Percentiles rank a stretch among this genome's conserved stretches.
These are phyloP conservation scores for Ophiostoma sp. DNA, from an alignment of 2,329 filamentous ascomycete species.

Conservation along the genomic window DNA sequence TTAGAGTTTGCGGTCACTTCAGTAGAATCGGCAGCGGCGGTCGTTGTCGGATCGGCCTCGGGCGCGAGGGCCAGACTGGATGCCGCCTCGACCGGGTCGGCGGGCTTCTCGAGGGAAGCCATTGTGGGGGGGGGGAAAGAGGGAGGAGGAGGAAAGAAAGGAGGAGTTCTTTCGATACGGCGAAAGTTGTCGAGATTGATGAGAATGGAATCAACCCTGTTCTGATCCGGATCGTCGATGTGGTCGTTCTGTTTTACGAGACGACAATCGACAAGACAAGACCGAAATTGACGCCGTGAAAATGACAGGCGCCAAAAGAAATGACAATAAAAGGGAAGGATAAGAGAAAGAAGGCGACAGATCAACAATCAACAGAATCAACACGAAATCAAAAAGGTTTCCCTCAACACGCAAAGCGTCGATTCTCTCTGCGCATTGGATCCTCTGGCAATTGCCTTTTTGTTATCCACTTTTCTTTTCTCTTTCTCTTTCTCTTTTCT, in stretches of 20 bases:
- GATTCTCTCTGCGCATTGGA: slow-evolving; percentile 7
- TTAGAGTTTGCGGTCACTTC: neutral
- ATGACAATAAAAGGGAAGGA: neutral
- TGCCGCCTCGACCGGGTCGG: slow-evolving; percentile 54
- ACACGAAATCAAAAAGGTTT: neutral
- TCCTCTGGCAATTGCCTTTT: neutral
- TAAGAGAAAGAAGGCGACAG: neutral
- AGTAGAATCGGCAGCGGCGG: neutral
- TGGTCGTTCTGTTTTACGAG: slow-evolving; percentile 9
- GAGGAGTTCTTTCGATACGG: neutral
- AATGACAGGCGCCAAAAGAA: neutral
- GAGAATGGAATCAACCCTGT: neutral
- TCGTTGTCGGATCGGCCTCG: slow-evolving; percentile 32
- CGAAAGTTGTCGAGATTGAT: neutral
- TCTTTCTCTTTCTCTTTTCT: neutral
- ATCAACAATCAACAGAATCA: neutral
- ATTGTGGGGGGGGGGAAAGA: slow-evolving; percentile 39
- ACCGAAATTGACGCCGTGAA: neutral
- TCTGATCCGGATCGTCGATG: neutral
- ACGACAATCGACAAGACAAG: neutral
- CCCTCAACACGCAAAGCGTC: slow-evolving; percentile 17
- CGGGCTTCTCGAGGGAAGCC: slow-evolving; percentile 53
- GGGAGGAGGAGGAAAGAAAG: neutral
- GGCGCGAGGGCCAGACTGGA: slow-evolving; percentile 36
- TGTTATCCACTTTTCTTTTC: neutral